Conservation (phyloP, 1,284 basidiomycete genomes). For the Ceratobasidium sp. region DNA sequence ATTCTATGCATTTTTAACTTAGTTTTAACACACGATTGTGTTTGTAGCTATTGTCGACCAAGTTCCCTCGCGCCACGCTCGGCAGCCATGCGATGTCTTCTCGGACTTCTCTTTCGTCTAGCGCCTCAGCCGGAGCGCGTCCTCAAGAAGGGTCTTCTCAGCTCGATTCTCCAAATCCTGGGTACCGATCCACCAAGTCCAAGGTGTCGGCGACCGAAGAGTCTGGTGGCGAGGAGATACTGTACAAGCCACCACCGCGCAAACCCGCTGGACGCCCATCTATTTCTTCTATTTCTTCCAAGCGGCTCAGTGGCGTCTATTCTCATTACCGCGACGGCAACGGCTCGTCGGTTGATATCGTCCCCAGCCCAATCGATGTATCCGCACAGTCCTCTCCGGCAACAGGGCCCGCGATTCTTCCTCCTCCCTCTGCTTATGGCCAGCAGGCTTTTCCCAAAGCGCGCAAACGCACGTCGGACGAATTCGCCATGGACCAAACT, state of each 20-base stretch:
- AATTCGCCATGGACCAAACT: slow-evolving; percentile 79
- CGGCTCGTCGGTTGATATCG: slow-evolving; percentile 38
- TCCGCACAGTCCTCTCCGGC: slow-evolving; percentile 50
- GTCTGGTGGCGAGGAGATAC: slow-evolving; percentile 83
- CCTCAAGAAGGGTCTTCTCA: not conserved
- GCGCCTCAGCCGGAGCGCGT: slow-evolving; percentile 16
- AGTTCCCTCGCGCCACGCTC: slow-evolving; percentile 24
- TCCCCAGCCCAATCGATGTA: slow-evolving; percentile 31
- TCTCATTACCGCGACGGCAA: slow-evolving; percentile 36
- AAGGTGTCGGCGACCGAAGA: slow-evolving; percentile 76
- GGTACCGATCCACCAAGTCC: slow-evolving; percentile 62
- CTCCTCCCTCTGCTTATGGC: slow-evolving; percentile 65
- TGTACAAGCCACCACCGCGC: slow-evolving; percentile 65
- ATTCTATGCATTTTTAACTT: slow-evolving; percentile 45
- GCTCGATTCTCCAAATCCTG: slow-evolving; percentile 23
- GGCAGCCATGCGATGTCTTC: slow-evolving; percentile 22
- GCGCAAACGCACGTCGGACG: slow-evolving; percentile 81
- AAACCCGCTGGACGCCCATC: slow-evolving; percentile 43
- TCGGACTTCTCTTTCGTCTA: slow-evolving; percentile 34
- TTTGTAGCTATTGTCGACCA: slow-evolving; percentile 22
- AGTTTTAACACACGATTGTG: slow-evolving; percentile 7
- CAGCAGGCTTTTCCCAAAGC: slow-evolving; percentile 57
- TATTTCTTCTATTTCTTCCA: slow-evolving; percentile 44
- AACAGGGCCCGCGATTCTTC: slow-evolving; percentile 51
- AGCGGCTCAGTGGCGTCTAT: slow-evolving; percentile 41